Evolutionary conservation across 116 monocot genomes (phyloP).

Genomic region (Posidonia oceanica): DNA sequence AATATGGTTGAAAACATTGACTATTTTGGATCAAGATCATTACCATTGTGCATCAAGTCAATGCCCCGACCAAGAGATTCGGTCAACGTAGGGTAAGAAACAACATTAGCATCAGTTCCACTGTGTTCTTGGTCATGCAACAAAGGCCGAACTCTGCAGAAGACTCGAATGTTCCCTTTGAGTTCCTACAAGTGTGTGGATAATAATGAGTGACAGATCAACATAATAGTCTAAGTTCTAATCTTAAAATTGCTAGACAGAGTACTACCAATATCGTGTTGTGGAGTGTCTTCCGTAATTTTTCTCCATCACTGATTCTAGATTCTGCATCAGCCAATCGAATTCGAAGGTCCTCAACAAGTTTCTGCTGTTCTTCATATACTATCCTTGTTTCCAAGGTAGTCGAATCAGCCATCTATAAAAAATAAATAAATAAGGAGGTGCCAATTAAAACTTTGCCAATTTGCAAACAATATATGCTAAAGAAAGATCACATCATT

Average conservation of each 20-base stretch:
- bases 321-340: slow-evolving; percentile 50
- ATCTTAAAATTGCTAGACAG: background rate
- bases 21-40: too few species aligned
- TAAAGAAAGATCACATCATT: background rate
- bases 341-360: slow-evolving; percentile 33
- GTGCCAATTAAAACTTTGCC: too few species aligned
- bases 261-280: slow-evolving; percentile 78
- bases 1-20: background rate
- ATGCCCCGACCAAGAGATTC: slow-evolving; percentile 71
- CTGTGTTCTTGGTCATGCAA: slow-evolving; percentile 27
- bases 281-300: slow-evolving; percentile 66
- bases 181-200: slow-evolving; percentile 45
- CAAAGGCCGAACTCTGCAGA: slow-evolving; percentile 79
- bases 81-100: slow-evolving; percentile 63
- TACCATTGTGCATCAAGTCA: slow-evolving; percentile 67
- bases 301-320: slow-evolving; percentile 57
- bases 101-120: slow-evolving; percentile 23
- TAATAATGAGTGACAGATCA: background rate
- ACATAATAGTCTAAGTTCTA: background rate
- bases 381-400: slow-evolving; percentile 41
- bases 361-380: slow-evolving; percentile 40
- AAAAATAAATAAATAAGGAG: background rate
- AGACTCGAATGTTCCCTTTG: slow-evolving; percentile 93
- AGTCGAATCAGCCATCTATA: slow-evolving; percentile 53
- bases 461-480: too few species aligned